Base-by-base conservation (phyloP, 2,329 filamentous ascomycete genomes). In the Cadophora sp. region DNA sequence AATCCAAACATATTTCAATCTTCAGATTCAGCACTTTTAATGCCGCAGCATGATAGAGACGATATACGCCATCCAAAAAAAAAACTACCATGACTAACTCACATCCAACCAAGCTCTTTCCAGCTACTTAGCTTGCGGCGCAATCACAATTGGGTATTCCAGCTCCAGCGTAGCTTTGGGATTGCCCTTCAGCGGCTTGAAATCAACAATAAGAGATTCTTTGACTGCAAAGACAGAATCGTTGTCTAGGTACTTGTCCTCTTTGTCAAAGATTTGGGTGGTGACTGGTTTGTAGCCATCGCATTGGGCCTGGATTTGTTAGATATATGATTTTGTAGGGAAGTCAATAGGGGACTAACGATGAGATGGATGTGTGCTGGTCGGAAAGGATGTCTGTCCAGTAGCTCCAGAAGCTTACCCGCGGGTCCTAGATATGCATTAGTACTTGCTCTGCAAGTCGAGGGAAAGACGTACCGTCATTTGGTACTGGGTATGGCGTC, bases 221-320 rank as follows among this genome's bases (percentile, higher is more conserved):
- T 86, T 86, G 72, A 87, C 84, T 46, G 84, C 84, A 69, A 85
- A 86, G 37, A 85, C 84, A 4, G 81, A 82, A 72, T 83, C 81
- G 24, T 81, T 79, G 46, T 79, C 77, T 29, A 93, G 83, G 77
- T 92, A 92, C 60, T 86, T 84, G 80, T 90, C 87, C 69, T 87
- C 83, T 69, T 84, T 84, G 79, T 92, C 91, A 77, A 93, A 94
- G 64, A 94, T 89, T 79, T 94, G 92, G 0, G 92, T 93, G 1
- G 91, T 91, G 68, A 92, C 73, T 83, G 89, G 83, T 76, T 89
- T 90, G 82, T 91, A 92, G 37, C 71, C 66, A 14, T 73, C 69
- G 43, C 68, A 46, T 66, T 70, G 65, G 51, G 73, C 71, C 74
- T 75, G 56, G 14, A 22, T 12, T 4, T 26, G 55, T 67, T 27